These are phyloP conservation scores for Brettanomyces sp. DNA, from an alignment of 805 yeast genomes.

Conservation along the genomic window DNA sequence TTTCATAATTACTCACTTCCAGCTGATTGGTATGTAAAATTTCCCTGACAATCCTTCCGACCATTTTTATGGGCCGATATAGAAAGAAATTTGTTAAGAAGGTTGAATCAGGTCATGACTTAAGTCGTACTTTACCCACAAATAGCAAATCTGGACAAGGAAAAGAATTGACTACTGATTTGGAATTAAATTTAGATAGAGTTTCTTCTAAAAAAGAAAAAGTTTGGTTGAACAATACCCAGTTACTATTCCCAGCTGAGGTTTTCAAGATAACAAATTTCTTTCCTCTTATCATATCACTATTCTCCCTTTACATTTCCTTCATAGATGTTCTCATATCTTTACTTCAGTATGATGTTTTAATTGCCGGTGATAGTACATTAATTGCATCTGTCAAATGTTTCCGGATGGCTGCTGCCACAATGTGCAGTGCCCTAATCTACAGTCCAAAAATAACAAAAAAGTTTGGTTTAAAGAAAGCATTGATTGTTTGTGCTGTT, in stretches of 20 bases:
- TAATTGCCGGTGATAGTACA: slow-evolving; percentile 22
- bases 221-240: slow-evolving; percentile 12
- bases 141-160: no score
- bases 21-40: no score
- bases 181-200: no score
- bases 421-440: slow-evolving; percentile 19
- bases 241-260: slow-evolving; percentile 15
- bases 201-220: background rate
- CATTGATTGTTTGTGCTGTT: slow-evolving; percentile 6
- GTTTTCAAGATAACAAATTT: slow-evolving; percentile 14
- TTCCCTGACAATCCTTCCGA: no score
- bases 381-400: slow-evolving; percentile 28
- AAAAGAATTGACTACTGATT: background rate
- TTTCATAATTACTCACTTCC: no score
- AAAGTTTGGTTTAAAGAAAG: slow-evolving; percentile 15
- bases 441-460: slow-evolving; percentile 6
- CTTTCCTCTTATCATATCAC: slow-evolving; percentile 6
- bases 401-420: slow-evolving; percentile 26
- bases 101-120: no score
- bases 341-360: slow-evolving; percentile 16
- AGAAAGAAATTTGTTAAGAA: no score
- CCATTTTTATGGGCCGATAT: no score
- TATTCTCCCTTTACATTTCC: slow-evolving; percentile 4
- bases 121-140: no score
- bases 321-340: slow-evolving; percentile 4